phyloP scores from a whole-genome alignment of 2,329 filamentous ascomycete species.

The Aspergillus pseudoviridinutans region DNA sequence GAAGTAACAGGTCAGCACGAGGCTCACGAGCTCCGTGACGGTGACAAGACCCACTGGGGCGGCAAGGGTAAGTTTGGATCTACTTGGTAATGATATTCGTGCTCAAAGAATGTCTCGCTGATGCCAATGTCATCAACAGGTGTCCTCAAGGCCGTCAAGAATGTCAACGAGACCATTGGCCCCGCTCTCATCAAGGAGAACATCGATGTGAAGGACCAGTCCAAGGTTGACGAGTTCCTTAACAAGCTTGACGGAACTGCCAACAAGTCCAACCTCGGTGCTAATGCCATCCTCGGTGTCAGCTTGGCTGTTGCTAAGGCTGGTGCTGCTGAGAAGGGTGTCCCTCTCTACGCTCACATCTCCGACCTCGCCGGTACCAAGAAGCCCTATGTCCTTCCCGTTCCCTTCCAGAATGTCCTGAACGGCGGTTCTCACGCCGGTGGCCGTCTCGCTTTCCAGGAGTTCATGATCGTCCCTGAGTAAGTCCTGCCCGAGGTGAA shows the following conservation, averaged over 20 bases:
- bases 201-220: slow-evolving; percentile 82
- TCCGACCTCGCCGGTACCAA: slow-evolving; percentile 84
- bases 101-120: background rate
- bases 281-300: slow-evolving; percentile 85
- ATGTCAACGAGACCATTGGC: slow-evolving; percentile 78
- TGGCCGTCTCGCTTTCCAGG: slow-evolving; percentile 91
- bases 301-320: slow-evolving; percentile 82
- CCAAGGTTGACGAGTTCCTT: slow-evolving; percentile 77
- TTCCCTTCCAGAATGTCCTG: slow-evolving; percentile 91
- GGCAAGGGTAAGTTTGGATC: slow-evolving; percentile 64
- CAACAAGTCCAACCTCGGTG: slow-evolving; percentile 85
- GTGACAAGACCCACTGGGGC: slow-evolving; percentile 79
- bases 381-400: slow-evolving; percentile 85
- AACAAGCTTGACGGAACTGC: slow-evolving; percentile 77
- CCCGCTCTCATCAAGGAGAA: slow-evolving; percentile 78
- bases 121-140: slow-evolving; percentile 23
- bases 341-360: slow-evolving; percentile 83
- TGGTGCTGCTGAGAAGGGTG: slow-evolving; percentile 81
- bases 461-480: slow-evolving; percentile 92
- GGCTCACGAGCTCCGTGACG: slow-evolving; percentile 86
- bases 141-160: slow-evolving; percentile 78
- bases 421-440: slow-evolving; percentile 96
- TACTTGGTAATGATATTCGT: slow-evolving; percentile 3
- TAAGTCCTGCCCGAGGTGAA: slow-evolving; percentile 40
- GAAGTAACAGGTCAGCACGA: slow-evolving; percentile 69